Evolutionary conservation across 2,329 filamentous ascomycete genomes (phyloP).

Genomic region (Fusarium pseudograminearum): DNA sequence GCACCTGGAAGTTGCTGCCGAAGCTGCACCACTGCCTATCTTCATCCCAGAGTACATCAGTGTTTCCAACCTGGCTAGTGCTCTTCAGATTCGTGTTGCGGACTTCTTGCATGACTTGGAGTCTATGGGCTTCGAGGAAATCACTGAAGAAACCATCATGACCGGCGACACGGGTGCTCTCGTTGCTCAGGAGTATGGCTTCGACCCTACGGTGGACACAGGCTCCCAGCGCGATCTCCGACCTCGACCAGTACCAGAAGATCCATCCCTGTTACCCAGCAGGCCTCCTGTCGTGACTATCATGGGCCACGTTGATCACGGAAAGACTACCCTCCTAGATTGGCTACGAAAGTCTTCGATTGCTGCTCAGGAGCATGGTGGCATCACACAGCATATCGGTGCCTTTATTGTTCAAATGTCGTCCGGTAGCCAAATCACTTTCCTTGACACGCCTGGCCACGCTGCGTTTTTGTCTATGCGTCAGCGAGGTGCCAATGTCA

Average conservation of each 20-base stretch:
- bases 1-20: conserved; percentile 55
- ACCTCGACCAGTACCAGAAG: conserved; percentile 75
- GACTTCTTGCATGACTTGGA: conserved; percentile 81
- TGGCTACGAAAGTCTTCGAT: conserved; percentile 93
- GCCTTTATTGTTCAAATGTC: conserved; percentile 93
- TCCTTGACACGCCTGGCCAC: conserved; percentile 96
- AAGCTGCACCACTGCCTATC: conserved; percentile 67
- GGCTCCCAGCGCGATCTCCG: conserved; percentile 77
- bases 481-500: conserved; percentile 93
- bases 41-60: conserved; percentile 91
- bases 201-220: conserved; percentile 81
- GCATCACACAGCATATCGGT: conserved; percentile 98
- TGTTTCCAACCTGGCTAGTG: conserved; percentile 82
- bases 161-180: conserved; percentile 91
- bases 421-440: conserved; percentile 90
- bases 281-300: conserved; percentile 97
- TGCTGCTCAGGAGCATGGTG: conserved; percentile 90
- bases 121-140: conserved; percentile 89
- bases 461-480: conserved; percentile 97
- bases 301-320: conserved; percentile 99
- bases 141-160: conserved; percentile 84
- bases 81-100: conserved; percentile 76
- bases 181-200: conserved; percentile 92
- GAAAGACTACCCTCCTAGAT: conserved; percentile 96
- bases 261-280: conserved; percentile 74